Evolutionary conservation across 2,329 filamentous ascomycete species (phyloP), one percentile per base, ranked within the genome.

Genomic region (Colletotrichum theobromicola): DNA sequence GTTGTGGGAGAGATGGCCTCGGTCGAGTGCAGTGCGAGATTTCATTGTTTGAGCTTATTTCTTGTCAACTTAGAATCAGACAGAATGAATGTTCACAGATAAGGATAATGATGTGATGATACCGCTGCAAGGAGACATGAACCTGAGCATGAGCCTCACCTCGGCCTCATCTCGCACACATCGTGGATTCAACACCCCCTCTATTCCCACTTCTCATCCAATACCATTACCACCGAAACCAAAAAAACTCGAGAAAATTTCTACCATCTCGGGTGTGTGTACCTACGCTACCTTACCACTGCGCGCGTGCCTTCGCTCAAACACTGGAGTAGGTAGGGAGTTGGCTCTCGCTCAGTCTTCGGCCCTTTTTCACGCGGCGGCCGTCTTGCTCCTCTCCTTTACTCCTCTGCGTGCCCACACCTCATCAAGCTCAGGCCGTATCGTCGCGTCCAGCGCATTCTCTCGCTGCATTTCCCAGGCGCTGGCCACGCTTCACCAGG

Each of bases 141-240:
- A 13, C 42, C 21, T 50, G 26, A 28, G 28, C 35, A 62, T 24
- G 30, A 67, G 30, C 24, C 42, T 46, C 26, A 62, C 66, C 34
- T 42, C 62, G 26, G 46, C 60, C 18, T 73, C 66, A 46, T 62
- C 42, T 57, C 32, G 58, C 50, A 61, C 57, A 32, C 57, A 12
- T 67, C 15, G n/a, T 28, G 35, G 35, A 50, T 50, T 50, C 26
- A 32, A 32, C n/a, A 28, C 57, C 69, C 32, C 37, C 70, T 42
- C 57, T 13, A 73, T 73, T 58, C 67, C 70, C 71, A 73, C 71
- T 70, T 65, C 71, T 65, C 58, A 70, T 70, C 37, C 46, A 50
- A 61, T 18, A 32, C 16, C 7, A 5, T 61, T 34, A 21, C 32
- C 28, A 61, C 30, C 28, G 34, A 32, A 32, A 34, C 28, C 18